These are phyloP conservation scores for Strobilomyces echinocephalus DNA, from an alignment of 768 basidiomycete species.

Conservation along the genomic window DNA sequence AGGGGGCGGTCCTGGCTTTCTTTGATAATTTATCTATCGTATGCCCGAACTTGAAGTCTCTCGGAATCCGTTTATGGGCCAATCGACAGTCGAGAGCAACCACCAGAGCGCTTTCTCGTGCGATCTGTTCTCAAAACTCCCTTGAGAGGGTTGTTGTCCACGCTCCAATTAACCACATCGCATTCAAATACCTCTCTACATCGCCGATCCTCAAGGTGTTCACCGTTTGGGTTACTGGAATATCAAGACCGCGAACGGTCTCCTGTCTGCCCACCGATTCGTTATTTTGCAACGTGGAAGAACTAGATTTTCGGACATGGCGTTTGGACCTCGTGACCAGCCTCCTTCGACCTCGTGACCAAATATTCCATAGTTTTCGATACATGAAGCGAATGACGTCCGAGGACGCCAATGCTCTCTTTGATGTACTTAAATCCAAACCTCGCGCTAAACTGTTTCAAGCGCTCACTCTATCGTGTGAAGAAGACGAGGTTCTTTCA, in stretches of 20 bases:
- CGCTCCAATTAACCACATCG: not conserved
- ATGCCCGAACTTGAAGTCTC: constrained; percentile 1
- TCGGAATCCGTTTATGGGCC: not conserved
- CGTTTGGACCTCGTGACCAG: constrained; percentile 3
- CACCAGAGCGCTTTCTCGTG: constrained; percentile 2
- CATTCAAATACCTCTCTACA: constrained; percentile 4
- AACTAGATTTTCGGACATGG: not conserved
- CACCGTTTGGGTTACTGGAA: not conserved
- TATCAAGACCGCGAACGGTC: not conserved
- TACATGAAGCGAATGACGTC: not conserved
- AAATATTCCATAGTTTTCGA: constrained; percentile 7
- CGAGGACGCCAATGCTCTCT: not conserved
- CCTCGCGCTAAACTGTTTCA: not conserved
- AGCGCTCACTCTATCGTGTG: not conserved
- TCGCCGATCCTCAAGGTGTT: constrained; percentile 8
- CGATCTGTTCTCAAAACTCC: not conserved
- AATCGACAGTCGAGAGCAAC: not conserved
- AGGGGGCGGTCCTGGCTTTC: constrained; percentile 2
- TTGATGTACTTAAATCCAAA: constrained; percentile 3
- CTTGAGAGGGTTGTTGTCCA: not conserved
- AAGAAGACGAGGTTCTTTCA: not conserved
- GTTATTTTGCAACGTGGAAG: not conserved
- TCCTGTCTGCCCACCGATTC: not conserved
- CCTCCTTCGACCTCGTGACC: constrained; percentile 7
- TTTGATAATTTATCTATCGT: constrained; percentile 4